A percentile compares a stretch with the other conserved stretches of the same genome.
Evolutionary conservation across 108 stramenopile genomes (phyloP).

Genomic region (Craspedostauros australis): DNA sequence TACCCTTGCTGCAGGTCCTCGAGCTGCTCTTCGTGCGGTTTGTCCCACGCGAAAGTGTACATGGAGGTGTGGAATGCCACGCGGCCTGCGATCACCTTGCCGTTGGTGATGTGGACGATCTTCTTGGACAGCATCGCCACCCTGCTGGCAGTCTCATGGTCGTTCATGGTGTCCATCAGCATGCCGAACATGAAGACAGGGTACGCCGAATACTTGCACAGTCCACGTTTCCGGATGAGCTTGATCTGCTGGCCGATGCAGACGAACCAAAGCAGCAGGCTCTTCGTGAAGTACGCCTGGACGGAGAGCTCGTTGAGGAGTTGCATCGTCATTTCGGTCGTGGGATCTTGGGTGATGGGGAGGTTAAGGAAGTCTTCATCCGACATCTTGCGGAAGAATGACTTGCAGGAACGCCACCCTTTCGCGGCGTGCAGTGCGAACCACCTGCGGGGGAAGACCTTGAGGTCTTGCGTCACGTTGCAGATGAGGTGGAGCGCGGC

Average conservation of each 20-base stretch:
- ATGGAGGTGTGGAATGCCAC: no score
- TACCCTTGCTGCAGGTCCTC: no score
- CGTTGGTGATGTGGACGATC: no score
- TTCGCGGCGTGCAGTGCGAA: background rate
- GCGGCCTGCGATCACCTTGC: no score
- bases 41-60: no score
- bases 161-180: no score
- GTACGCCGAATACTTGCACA: background rate
- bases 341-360: background rate
- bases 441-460: background rate
- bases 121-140: no score
- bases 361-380: background rate
- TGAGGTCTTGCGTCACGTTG: background rate
- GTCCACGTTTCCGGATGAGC: background rate
- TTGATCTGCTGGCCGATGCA: background rate
- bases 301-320: background rate
- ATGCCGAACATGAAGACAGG: no score
- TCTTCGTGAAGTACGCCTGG: background rate
- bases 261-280: background rate
- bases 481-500: background rate
- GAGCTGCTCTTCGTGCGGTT: no score
- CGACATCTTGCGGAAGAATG: background rate
- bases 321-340: background rate
- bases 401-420: background rate
- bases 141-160: no score